A percentile compares a stretch with the other conserved stretches of the same genome.
Evolutionary conservation across 805 yeast genomes (phyloP).

Genomic region (Tetrapisispora pingtungensis): DNA sequence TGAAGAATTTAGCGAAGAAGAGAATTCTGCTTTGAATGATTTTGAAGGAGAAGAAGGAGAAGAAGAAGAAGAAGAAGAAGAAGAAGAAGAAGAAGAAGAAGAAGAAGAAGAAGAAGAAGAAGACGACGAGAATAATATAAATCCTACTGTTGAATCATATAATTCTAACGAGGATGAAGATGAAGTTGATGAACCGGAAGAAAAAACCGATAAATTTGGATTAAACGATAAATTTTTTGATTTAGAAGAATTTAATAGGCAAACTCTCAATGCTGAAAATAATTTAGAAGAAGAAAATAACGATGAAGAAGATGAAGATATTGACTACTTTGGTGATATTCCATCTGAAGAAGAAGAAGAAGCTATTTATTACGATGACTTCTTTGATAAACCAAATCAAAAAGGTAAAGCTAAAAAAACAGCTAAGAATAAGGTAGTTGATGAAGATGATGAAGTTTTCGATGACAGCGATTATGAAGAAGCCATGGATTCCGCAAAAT

Average conservation of each 20-base stretch:
- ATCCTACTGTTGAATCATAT: slow-evolving; percentile 4
- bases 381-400: slow-evolving; percentile 38
- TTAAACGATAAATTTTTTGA: slow-evolving; percentile 78
- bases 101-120: slow-evolving; percentile 11
- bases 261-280: slow-evolving; percentile 54
- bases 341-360: slow-evolving; percentile 45
- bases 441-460: slow-evolving; percentile 32
- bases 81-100: background rate
- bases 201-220: slow-evolving; percentile 44
- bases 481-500: slow-evolving; percentile 51
- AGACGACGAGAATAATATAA: slow-evolving; percentile 21
- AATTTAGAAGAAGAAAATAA: slow-evolving; percentile 32
- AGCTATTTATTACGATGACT: slow-evolving; percentile 54
- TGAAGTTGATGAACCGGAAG: slow-evolving; percentile 9
- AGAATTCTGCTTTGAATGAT: background rate
- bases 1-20: background rate
- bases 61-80: background rate
- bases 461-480: slow-evolving; percentile 53
- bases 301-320: slow-evolving; percentile 39
- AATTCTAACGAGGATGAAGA: background rate
- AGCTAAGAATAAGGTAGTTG: slow-evolving; percentile 7
- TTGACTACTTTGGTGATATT: slow-evolving; percentile 43
- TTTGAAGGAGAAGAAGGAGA: background rate
- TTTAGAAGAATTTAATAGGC: slow-evolving; percentile 73
- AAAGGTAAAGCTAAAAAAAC: slow-evolving; percentile 4